phyloP scores from a whole-genome alignment of 345 rosid species.

The Hibiscus trionum region DNA sequence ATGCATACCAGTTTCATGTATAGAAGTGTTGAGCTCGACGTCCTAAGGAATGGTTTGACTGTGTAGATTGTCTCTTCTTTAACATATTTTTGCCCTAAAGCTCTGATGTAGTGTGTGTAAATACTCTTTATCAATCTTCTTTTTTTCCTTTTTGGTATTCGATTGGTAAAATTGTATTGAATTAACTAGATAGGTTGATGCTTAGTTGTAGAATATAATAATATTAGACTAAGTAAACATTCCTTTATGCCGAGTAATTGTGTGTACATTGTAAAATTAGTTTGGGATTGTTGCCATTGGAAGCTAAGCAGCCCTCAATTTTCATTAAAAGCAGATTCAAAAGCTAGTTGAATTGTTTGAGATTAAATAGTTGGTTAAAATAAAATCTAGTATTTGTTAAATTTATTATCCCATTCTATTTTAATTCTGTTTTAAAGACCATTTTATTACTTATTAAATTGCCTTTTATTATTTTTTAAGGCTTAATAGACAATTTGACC shows the following conservation, averaged over 20 bases:
- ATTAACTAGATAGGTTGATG: not conserved
- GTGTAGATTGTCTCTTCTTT: not conserved
- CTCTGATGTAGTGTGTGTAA: not conserved
- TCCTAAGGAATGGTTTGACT: not conserved
- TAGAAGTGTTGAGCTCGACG: not conserved
- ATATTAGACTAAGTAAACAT: not conserved
- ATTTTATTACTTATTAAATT: too few species aligned
- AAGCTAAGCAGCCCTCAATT: not conserved
- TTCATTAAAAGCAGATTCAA: not conserved
- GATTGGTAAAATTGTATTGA: not conserved
- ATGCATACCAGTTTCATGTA: not conserved
- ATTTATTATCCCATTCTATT: too few species aligned
- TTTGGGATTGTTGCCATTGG: not conserved
- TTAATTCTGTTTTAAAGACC: too few species aligned
- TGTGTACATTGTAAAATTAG: not conserved
- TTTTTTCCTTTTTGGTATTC: not conserved
- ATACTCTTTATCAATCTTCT: not conserved
- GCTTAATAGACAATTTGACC: too few species aligned
- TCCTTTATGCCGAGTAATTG: not conserved
- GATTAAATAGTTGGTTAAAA: too few species aligned
- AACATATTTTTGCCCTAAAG: not conserved
- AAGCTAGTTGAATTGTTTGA: too few species aligned
- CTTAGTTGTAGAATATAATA: not conserved
- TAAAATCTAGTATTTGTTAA: too few species aligned
- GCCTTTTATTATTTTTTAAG: too few species aligned